These are phyloP conservation scores for Polyporus tsugae DNA, from an alignment of 1,284 basidiomycete genomes.

Conservation along the genomic window DNA sequence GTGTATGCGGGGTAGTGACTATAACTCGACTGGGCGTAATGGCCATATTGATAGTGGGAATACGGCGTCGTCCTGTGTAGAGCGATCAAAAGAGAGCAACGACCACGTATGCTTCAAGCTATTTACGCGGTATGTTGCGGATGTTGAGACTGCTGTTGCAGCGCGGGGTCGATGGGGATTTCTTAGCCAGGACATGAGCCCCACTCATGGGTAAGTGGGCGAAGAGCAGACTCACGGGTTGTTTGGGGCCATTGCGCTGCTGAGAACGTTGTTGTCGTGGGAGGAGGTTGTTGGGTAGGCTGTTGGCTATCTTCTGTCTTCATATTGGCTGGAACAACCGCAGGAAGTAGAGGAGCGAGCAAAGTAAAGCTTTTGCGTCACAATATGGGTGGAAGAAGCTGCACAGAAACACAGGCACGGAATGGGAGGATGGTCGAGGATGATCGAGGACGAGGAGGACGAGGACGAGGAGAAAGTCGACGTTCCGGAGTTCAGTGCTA, in stretches of 20 bases:
- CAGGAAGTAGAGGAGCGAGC: too few species aligned
- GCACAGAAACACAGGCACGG: neutral
- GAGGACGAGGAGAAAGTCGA: neutral
- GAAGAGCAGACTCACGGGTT: constrained; percentile 44
- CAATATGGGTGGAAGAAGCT: neutral
- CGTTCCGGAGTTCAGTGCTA: too few species aligned
- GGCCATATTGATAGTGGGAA: constrained; percentile 56
- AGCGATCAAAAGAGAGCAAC: constrained; percentile 21
- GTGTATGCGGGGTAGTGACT: constrained; percentile 63
- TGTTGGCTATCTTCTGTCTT: constrained; percentile 29
- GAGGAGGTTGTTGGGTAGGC: constrained; percentile 15
- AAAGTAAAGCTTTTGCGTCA: too few species aligned
- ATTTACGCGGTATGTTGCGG: constrained; percentile 38
- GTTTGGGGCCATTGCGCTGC: constrained; percentile 51
- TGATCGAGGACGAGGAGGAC: too few species aligned
- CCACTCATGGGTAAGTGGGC: constrained; percentile 12
- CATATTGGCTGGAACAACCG: constrained; percentile 5
- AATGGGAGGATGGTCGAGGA: neutral
- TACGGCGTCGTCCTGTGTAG: constrained; percentile 47
- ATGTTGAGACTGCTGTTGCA: constrained; percentile 67
- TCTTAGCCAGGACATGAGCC: constrained; percentile 42
- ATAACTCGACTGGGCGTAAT: constrained; percentile 57
- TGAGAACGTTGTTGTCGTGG: constrained; percentile 42
- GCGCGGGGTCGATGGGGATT: constrained; percentile 74
- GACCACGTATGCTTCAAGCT: neutral